Evolutionary conservation across 2,329 filamentous ascomycete genomes (phyloP).

Genomic region (Didymosphaeria variabile): DNA sequence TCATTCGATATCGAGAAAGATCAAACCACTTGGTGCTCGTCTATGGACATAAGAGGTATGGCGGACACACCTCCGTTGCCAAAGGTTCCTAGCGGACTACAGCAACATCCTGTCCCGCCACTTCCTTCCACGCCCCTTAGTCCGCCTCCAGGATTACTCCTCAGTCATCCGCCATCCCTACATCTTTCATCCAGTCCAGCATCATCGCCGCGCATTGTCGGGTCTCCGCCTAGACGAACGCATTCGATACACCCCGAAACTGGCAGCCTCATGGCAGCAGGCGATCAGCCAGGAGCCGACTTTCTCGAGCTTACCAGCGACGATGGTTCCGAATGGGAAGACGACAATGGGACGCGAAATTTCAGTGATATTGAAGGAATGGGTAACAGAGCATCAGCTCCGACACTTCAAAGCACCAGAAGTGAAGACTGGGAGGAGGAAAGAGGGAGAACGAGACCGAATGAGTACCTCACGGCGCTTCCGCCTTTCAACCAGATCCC

Average conservation of each 20-base stretch:
- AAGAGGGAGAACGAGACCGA: slow-evolving; percentile 21
- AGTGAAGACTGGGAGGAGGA: slow-evolving; percentile 18
- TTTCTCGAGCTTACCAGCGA: slow-evolving; percentile 43
- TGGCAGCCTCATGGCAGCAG: slow-evolving; percentile 34
- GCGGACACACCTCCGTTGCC: slow-evolving; percentile 12
- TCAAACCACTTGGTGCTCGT: too few relatives aligned
- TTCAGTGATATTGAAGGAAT: slow-evolving; percentile 19
- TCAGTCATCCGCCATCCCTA: slow-evolving; percentile 33
- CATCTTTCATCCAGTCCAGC: slow-evolving; percentile 41
- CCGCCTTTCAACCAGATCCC: slow-evolving; percentile 25
- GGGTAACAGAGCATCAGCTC: slow-evolving; percentile 1
- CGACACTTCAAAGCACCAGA: background rate
- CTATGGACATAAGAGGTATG: background rate
- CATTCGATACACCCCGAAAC: slow-evolving; percentile 35
- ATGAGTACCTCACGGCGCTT: slow-evolving; percentile 21
- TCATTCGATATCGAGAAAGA: background rate
- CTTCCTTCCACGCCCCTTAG: slow-evolving; percentile 23
- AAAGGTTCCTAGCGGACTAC: slow-evolving; percentile 13
- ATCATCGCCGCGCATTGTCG: slow-evolving; percentile 39
- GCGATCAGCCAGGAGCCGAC: slow-evolving; percentile 30
- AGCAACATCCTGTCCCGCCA: slow-evolving; percentile 23
- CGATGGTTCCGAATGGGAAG: slow-evolving; percentile 33
- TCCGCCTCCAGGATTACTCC: slow-evolving; percentile 30
- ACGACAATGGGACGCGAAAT: slow-evolving; percentile 24
- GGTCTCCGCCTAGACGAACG: slow-evolving; percentile 28